phyloP scores from a whole-genome alignment of 495 filamentous ascomycete genomes.

The Trypethelium eluteriae region DNA sequence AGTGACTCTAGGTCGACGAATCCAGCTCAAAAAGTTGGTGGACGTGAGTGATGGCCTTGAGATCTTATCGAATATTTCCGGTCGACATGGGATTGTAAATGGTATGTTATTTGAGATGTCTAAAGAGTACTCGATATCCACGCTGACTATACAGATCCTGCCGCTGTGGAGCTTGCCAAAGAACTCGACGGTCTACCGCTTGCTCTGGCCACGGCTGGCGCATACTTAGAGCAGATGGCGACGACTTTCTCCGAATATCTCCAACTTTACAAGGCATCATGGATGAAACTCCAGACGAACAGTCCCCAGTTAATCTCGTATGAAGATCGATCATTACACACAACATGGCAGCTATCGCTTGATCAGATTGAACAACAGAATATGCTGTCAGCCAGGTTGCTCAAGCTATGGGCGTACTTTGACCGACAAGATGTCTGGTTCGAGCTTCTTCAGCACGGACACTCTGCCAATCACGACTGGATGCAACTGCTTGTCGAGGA shows the following conservation, averaged over 20 bases:
- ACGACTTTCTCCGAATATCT: conserved; percentile 31
- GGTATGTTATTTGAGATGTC: no score
- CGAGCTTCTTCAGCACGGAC: conserved; percentile 21
- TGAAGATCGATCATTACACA: conserved; percentile 26
- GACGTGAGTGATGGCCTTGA: neutral
- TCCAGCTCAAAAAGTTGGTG: neutral
- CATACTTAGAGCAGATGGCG: conserved; percentile 37
- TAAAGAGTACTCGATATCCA: no score
- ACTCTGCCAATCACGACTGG: neutral
- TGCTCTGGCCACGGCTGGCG: conserved; percentile 39
- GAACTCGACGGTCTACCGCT: conserved; percentile 39
- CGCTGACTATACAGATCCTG: conserved; percentile 6
- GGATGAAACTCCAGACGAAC: conserved; percentile 32
- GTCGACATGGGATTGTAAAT: neutral
- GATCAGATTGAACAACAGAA: conserved; percentile 29
- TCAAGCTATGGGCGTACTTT: conserved; percentile 35
- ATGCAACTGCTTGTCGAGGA: neutral
- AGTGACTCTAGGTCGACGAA: neutral
- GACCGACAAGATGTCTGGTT: conserved; percentile 32
- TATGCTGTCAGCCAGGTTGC: conserved; percentile 30
- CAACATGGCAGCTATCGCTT: conserved; percentile 34
- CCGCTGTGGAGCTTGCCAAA: conserved; percentile 4
- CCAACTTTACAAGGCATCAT: conserved; percentile 38
- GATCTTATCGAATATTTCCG: neutral
- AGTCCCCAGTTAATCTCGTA: conserved; percentile 8